Evolutionary conservation across 108 stramenopile genomes (phyloP).

Genomic region (Hondaea fermentalgiana): DNA sequence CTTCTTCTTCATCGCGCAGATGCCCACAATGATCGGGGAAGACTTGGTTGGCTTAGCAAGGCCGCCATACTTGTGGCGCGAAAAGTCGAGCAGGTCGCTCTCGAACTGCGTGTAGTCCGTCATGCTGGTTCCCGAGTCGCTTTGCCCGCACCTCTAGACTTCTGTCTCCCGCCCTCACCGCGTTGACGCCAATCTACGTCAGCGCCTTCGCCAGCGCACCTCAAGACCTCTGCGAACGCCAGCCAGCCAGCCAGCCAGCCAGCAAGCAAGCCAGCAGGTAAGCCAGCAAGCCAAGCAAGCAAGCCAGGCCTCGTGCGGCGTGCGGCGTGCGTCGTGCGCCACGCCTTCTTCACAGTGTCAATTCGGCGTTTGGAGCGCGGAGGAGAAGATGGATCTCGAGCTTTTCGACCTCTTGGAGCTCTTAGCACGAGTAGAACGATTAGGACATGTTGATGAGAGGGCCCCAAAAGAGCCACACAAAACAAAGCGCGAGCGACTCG

Average conservation of each 20-base stretch:
- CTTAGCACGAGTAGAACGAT: too few relatives aligned
- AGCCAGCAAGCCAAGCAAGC: background rate
- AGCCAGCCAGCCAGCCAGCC: background rate
- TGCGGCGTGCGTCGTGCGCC: background rate
- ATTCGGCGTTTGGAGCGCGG: background rate
- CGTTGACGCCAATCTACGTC: too few relatives aligned
- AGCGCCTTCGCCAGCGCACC: background rate
- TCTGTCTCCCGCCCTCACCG: background rate
- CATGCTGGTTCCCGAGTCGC: background rate
- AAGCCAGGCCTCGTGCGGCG: background rate
- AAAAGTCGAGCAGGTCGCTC: background rate
- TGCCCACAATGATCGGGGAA: conserved; percentile 63
- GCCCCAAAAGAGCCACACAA: too few relatives aligned
- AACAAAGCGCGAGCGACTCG: too few relatives aligned
- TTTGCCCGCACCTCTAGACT: background rate
- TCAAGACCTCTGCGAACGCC: background rate
- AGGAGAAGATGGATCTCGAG: background rate
- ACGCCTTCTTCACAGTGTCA: background rate
- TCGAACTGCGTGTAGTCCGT: background rate
- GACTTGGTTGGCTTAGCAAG: background rate
- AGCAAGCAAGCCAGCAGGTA: background rate
- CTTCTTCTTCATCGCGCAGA: conserved; percentile 91
- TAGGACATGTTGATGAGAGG: too few relatives aligned
- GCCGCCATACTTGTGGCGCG: background rate
- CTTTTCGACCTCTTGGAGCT: background rate